Percentiles rank a stretch among this genome's conserved stretches.
Conservation (phyloP, 164 flowering plant species). For the Protea cynaroides region DNA sequence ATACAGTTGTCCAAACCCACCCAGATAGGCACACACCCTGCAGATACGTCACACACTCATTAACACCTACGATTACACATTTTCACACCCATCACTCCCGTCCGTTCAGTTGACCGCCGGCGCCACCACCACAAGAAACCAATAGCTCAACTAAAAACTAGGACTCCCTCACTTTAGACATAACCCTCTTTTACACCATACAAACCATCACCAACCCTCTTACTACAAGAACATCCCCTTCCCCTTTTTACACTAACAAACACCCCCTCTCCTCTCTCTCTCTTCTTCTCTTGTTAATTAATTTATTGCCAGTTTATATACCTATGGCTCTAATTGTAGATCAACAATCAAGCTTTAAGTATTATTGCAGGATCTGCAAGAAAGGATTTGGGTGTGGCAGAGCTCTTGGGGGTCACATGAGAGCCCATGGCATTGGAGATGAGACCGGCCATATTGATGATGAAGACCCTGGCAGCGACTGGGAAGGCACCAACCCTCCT, state of each 20-base stretch:
- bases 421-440: conserved; percentile 92
- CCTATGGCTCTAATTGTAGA: conserved; percentile 32
- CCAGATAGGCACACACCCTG: no score
- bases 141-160: conserved; percentile 42
- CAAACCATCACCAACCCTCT: conserved; percentile 19
- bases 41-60: no score
- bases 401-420: conserved; percentile 97
- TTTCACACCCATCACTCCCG: conserved; percentile 13
- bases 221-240: conserved; percentile 18
- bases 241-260: conserved; percentile 3
- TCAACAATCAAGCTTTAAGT: conserved; percentile 52
- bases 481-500: conserved; percentile 33
- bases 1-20: not conserved
- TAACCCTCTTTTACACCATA: conserved; percentile 25
- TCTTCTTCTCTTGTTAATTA: not conserved
- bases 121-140: conserved; percentile 23
- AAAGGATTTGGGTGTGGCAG: conserved; percentile 92
- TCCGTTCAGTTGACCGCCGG: conserved; percentile 30
- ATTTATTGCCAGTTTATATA: not conserved
- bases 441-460: conserved; percentile 50
- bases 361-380: conserved; percentile 80
- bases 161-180: conserved; percentile 19
- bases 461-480: conserved; percentile 37
- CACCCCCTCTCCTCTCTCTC: not conserved
- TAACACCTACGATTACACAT: no score